These are phyloP conservation scores for Candida boidinii DNA, from an alignment of 805 yeast genomes.

Conservation along the genomic window DNA sequence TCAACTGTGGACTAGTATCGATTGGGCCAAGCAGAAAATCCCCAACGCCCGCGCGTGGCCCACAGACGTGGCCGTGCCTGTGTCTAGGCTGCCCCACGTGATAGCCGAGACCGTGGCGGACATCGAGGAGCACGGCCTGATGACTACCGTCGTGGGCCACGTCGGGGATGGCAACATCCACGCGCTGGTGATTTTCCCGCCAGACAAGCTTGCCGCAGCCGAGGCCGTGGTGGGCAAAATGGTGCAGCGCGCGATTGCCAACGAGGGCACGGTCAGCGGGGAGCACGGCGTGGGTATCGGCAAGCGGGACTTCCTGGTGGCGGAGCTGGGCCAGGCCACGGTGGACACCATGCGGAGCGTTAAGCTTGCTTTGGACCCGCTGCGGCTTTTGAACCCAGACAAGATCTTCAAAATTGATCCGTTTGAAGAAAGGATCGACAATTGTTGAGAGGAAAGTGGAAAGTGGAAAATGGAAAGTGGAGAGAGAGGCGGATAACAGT, in stretches of 20 bases:
- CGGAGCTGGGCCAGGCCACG: slow-evolving; percentile 60
- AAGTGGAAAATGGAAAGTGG: too few relatives aligned
- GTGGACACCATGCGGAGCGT: slow-evolving; percentile 63
- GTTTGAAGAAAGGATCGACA: slow-evolving; percentile 8
- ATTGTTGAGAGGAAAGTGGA: not conserved
- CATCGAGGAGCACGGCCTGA: slow-evolving; percentile 40
- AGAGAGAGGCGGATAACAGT: too few relatives aligned
- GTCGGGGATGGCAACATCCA: slow-evolving; percentile 82
- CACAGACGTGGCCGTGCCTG: slow-evolving; percentile 79
- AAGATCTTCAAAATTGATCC: slow-evolving; percentile 68
- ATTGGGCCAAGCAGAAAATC: slow-evolving; percentile 46
- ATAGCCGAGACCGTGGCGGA: slow-evolving; percentile 56
- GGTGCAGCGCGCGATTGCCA: slow-evolving; percentile 54
- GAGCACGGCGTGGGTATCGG: slow-evolving; percentile 84
- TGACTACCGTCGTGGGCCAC: slow-evolving; percentile 60
- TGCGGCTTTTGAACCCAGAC: slow-evolving; percentile 65
- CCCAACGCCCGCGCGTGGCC: slow-evolving; percentile 48
- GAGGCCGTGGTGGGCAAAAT: slow-evolving; percentile 46
- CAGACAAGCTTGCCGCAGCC: slow-evolving; percentile 36
- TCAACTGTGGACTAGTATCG: slow-evolving; percentile 57
- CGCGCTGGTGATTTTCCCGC: slow-evolving; percentile 50
- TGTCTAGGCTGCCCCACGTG: slow-evolving; percentile 54
- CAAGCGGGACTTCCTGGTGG: slow-evolving; percentile 50
- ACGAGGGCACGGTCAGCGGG: slow-evolving; percentile 79
- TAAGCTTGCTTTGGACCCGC: slow-evolving; percentile 67